phyloP scores from a whole-genome alignment of 2,329 filamentous ascomycete genomes.

The Cercospora berteroae region DNA sequence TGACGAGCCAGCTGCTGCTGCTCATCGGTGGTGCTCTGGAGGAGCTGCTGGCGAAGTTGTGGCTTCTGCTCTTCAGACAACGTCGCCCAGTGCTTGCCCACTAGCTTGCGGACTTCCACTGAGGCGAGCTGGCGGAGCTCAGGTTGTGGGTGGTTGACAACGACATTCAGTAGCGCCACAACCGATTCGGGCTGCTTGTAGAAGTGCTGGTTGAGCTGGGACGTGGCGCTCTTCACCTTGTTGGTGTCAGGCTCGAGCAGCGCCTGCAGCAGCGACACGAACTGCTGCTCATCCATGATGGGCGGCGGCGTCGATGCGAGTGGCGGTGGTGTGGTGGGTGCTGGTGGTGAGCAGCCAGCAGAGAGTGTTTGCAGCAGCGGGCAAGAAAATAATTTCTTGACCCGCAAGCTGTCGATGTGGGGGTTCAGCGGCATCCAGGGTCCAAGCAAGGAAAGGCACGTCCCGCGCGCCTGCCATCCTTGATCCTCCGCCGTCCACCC shows the following conservation, averaged over 20 bases:
- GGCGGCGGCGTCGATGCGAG: neutral
- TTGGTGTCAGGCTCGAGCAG: conserved; percentile 86
- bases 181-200: conserved; percentile 84
- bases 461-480: neutral
- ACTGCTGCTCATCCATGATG: conserved; percentile 48
- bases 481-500: neutral
- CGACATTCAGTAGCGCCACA: conserved; percentile 80
- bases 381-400: conserved; percentile 1
- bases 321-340: neutral
- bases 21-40: conserved; percentile 81
- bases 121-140: conserved; percentile 85
- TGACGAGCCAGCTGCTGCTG: conserved; percentile 74
- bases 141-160: conserved; percentile 70
- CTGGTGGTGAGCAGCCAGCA: neutral
- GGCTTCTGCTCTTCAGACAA: conserved; percentile 73
- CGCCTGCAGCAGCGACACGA: conserved; percentile 82
- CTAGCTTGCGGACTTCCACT: conserved; percentile 81
- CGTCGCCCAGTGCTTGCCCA: conserved; percentile 79
- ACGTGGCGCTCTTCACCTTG: conserved; percentile 73
- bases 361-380: neutral
- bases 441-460: neutral
- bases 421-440: neutral
- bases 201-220: conserved; percentile 87
- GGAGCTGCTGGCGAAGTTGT: conserved; percentile 74
- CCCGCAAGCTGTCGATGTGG: neutral